Conservation (phyloP, 2,329 filamentous ascomycete genomes). For the Teratosphaeriaceae sp. region DNA sequence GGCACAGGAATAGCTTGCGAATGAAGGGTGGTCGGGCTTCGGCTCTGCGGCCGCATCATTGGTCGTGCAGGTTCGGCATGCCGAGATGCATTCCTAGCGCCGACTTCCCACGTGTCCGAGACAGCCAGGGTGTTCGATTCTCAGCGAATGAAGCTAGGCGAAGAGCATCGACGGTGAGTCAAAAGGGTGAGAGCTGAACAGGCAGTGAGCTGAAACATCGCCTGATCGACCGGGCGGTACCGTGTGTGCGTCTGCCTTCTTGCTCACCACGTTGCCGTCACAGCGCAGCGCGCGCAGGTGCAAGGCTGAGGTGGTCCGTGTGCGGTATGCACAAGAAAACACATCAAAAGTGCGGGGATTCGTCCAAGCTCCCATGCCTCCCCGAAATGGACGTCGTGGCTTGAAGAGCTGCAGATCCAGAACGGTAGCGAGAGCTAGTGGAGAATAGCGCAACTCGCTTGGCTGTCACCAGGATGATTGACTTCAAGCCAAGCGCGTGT, state of each 20-base stretch:
- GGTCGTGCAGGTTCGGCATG: neutral
- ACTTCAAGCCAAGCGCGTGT: too few species aligned
- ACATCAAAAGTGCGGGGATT: neutral
- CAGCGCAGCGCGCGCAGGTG: neutral
- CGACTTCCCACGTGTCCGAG: neutral
- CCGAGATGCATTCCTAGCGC: constrained; percentile 4
- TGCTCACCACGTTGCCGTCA: neutral
- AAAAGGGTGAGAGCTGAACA: neutral
- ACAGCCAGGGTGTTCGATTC: neutral
- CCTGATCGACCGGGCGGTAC: too few species aligned
- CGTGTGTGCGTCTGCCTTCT: too few species aligned
- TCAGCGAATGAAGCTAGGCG: too few species aligned
- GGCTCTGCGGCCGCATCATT: constrained; percentile 1
- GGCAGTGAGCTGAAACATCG: too few species aligned
- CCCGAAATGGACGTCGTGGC: neutral
- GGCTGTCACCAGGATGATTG: neutral
- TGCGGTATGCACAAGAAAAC: neutral
- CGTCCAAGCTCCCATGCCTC: neutral
- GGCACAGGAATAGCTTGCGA: neutral
- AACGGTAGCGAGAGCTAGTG: neutral
- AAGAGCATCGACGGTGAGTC: neutral
- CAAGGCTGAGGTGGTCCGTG: neutral
- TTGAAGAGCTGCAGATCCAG: neutral
- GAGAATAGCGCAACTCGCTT: neutral
- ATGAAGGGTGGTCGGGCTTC: neutral